Percentiles rank a stretch among this genome's conserved stretches.
phyloP scores from a whole-genome alignment of 1,284 basidiomycete genomes.

The Ganoderma meredithae region DNA sequence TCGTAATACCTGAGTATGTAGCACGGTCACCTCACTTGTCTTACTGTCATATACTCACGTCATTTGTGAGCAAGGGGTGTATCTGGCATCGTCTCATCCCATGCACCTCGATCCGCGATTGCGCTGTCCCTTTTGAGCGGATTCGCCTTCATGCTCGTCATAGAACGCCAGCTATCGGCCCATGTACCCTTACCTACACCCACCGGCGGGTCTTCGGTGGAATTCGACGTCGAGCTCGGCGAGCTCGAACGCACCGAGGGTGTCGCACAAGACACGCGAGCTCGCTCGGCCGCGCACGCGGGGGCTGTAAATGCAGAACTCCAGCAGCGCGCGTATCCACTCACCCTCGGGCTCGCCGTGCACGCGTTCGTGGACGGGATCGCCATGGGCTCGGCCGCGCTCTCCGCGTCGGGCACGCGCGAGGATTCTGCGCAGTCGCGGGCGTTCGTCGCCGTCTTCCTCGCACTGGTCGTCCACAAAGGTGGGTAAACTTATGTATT shows the following conservation, averaged over 20 bases:
- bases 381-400: constrained; percentile 82
- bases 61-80: constrained; percentile 57
- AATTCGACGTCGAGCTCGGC: constrained; percentile 67
- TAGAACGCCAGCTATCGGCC: constrained; percentile 68
- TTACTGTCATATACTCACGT: background rate
- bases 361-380: constrained; percentile 92
- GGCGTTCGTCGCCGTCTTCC: constrained; percentile 83
- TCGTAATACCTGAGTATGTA: constrained; percentile 91
- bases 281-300: background rate
- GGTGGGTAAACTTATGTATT: constrained; percentile 48
- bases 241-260: constrained; percentile 53
- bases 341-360: constrained; percentile 85
- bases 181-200: constrained; percentile 45
- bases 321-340: constrained; percentile 58
- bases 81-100: background rate
- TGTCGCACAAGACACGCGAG: constrained; percentile 12
- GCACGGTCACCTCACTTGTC: background rate
- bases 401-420: constrained; percentile 43
- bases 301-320: constrained; percentile 20
- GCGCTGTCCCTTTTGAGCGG: constrained; percentile 81
- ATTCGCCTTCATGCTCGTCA: constrained; percentile 86
- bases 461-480: constrained; percentile 91
- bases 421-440: constrained; percentile 44
- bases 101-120: constrained; percentile 58
- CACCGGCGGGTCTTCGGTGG: constrained; percentile 43